Conservation (phyloP, 441 rosid genomes). For the Manihot esculenta region DNA sequence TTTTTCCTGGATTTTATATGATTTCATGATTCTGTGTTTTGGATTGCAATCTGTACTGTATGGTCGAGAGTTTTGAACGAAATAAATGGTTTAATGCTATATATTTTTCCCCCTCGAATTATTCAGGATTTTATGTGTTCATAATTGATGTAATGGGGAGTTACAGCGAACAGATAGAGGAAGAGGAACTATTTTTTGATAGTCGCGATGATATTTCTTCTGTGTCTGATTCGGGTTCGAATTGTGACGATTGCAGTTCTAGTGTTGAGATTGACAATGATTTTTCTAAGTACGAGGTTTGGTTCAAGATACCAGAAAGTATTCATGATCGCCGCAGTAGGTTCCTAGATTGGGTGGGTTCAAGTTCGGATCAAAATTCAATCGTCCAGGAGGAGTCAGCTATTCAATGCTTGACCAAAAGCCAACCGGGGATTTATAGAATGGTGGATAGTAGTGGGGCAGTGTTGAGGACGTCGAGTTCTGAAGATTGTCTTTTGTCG, state of each 20-base stretch:
- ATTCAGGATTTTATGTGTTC: constrained; percentile 41
- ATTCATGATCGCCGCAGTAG: constrained; percentile 66
- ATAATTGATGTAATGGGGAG: constrained; percentile 36
- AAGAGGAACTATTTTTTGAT: constrained; percentile 64
- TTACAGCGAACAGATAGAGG: constrained; percentile 48
- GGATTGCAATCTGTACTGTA: background rate
- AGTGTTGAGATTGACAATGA: constrained; percentile 20
- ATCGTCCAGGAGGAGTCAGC: constrained; percentile 28
- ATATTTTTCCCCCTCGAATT: constrained; percentile 2
- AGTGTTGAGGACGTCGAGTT: constrained; percentile 38
- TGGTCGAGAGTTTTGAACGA: background rate
- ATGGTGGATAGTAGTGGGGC: constrained; percentile 41
- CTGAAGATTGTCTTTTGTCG: constrained; percentile 18
- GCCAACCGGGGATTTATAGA: constrained; percentile 32
- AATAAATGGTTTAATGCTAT: background rate
- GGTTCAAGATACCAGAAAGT: constrained; percentile 65
- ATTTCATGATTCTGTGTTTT: background rate
- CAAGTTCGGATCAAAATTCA: constrained; percentile 32
- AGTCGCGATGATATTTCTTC: constrained; percentile 54
- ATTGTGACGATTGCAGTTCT: constrained; percentile 30
- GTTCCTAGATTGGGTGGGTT: constrained; percentile 73
- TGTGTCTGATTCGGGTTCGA: constrained; percentile 32
- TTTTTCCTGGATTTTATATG: constrained; percentile 4
- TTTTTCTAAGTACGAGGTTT: constrained; percentile 47
- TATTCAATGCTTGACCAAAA: too few species aligned